Base-by-base conservation (phyloP, 345 rosid species). In the Bruguiera parviflora region DNA sequence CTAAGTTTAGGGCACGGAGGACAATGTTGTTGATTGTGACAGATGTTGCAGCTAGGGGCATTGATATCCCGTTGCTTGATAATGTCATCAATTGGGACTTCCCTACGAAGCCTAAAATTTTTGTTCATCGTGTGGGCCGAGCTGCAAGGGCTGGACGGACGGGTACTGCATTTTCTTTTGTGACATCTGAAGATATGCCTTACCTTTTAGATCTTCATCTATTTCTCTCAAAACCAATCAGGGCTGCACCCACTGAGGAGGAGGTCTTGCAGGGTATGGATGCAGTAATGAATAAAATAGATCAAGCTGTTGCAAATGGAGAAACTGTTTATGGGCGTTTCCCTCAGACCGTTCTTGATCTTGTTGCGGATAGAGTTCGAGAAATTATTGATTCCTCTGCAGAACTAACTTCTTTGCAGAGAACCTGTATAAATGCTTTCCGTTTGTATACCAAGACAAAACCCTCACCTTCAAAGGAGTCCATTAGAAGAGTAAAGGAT, bases 1-100 rank as follows among this genome's bases (percentile, higher is more conserved):
- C 99, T 1, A 87, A 86, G 88, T 95, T 95, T 67, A 85, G 99
- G 80, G 80, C 92, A 13, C 84, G 90, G 68, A 95, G 81, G 83
- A 88, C 96, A 29, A 92, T 84, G 99, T 37, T 92, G 80, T 78
- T 95, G 77, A 81, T 95, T 77, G 99, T 95, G 68, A 95, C 96
- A 2, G 99, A 95, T 82, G 84, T 95, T 72, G 97, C 99, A 13
- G 97, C 99, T 64, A 88, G 99, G 74, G 99, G 99, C 28, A 95
- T 95, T 61, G 99, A 95, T 68, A 92, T 95, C 66, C 99, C 97
- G 0, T 81, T 95, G 80, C 97, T 95, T 67, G 99, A 95, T 75
- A 95, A 95, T 80, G 99, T 92, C 67, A 89, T 95, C 57, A 92
- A 95, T 77, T 95, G 96, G 96, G 99, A 95, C 78, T 95, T 90